Evolutionary conservation across 129 eudicot species (phyloP).

Genomic region (Pseudognaphalium luteoalbum): DNA sequence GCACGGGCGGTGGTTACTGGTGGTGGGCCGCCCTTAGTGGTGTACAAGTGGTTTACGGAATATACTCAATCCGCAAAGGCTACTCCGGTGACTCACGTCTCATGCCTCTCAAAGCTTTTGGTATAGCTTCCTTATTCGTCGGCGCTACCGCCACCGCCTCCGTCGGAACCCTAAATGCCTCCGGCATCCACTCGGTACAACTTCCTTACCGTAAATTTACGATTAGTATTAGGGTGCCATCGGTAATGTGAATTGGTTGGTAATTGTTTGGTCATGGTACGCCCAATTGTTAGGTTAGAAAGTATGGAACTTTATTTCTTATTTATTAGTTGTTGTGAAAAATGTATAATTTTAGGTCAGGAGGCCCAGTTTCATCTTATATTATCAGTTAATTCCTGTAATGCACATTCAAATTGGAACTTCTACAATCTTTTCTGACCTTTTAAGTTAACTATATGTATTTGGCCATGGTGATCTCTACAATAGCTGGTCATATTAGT

Average conservation of each 20-base stretch:
- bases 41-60: conserved; percentile 59
- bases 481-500: too few species aligned
- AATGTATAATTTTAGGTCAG: background rate
- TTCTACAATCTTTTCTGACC: too few species aligned
- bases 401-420: background rate
- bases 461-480: too few species aligned
- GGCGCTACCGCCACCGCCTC: conserved; percentile 77
- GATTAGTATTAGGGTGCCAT: background rate
- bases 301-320: background rate
- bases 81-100: conserved; percentile 60
- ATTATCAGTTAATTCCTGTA: background rate
- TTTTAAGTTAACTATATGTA: too few species aligned
- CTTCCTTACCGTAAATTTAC: background rate
- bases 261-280: conserved; percentile 9
- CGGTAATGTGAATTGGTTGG: background rate
- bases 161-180: conserved; percentile 50
- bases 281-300: conserved; percentile 18
- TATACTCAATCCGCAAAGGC: conserved; percentile 50
- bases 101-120: conserved; percentile 92
- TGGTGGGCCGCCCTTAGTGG: conserved; percentile 82
- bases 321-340: background rate
- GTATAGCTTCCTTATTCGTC: conserved; percentile 80
- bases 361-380: background rate
- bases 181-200: conserved; percentile 71
- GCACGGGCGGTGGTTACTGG: conserved; percentile 35